Evolutionary conservation across 2,329 filamentous ascomycete species (phyloP), one percentile per base, ranked within the genome.

Genomic region (Arachnomyces sp.): DNA sequence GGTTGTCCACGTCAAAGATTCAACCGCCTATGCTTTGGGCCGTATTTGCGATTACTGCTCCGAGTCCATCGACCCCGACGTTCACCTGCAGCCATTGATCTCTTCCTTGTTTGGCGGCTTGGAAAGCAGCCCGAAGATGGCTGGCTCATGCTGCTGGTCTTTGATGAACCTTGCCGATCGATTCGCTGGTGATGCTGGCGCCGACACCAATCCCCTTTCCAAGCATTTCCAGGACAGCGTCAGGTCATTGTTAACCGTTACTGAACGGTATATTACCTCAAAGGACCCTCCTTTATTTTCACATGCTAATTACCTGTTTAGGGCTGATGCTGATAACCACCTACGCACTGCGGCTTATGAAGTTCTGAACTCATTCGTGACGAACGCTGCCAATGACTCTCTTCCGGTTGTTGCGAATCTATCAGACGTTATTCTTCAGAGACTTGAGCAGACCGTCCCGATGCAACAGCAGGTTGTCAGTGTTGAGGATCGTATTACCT

Each of bases 161-260:
- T 71, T 98, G 51, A 96, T 98, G 86, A 98, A 96, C 68, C 71
- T 98, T 59, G 90, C 92, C 8, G 92, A 98, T 61, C 84, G 89
- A 46, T 98, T 96, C 61, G 86, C 88, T 21, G 87, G 88, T 43
- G 89, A 95, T 40, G 75, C 82, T 41, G 86, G 86, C 36, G 83
- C 82, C 45, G 72, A 82, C 54, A 73, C 73, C 36, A 98, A 96
- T 68, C 77, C 87, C 32, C 73, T 98, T 36, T 94, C 89, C 2
- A 80, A 82, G 47, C 87, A 95, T 68, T 98, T 98, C 71, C 84
- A 95, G 67, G 79, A 89, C 55, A 95, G 89, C 60, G 83, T 96
- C 44, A 80, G 80, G 56, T 87, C 86, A 45, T 75, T 98, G 39
- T 75, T 98, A 42, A 74, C 83, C 40, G 83, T 95, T 42, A 96